Evolutionary conservation across 768 basidiomycete genomes (phyloP).

Genomic region (Podaxis pistillaris): DNA sequence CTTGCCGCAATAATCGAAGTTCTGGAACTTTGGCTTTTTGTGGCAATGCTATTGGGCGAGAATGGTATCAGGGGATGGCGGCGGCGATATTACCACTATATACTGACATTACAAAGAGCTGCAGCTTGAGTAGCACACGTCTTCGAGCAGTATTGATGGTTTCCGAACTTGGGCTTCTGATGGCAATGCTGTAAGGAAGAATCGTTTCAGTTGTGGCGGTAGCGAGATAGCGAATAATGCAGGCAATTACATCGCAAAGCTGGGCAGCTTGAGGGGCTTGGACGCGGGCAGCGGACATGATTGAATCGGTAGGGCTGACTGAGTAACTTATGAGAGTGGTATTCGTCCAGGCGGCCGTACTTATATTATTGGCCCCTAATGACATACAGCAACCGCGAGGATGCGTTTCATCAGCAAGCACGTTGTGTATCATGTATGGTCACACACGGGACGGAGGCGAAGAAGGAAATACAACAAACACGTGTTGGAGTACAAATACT

Average conservation of each 20-base stretch:
- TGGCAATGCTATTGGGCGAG: slow-evolving; percentile 44
- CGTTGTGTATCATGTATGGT: slow-evolving; percentile 9
- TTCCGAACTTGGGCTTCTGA: slow-evolving; percentile 46
- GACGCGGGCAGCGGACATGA: slow-evolving; percentile 30
- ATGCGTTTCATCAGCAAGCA: slow-evolving; percentile 15
- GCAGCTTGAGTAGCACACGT: slow-evolving; percentile 50
- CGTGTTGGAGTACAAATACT: slow-evolving; percentile 4
- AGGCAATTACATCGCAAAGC: slow-evolving; percentile 38
- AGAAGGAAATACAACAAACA: slow-evolving; percentile 15
- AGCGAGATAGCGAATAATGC: neutral
- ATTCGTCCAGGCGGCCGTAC: neutral
- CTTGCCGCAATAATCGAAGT: slow-evolving; percentile 63
- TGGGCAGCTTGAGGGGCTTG: slow-evolving; percentile 25
- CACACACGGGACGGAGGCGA: neutral
- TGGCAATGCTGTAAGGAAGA: slow-evolving; percentile 43
- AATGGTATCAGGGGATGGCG: neutral
- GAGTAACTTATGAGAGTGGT: slow-evolving; percentile 9
- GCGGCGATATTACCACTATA: neutral
- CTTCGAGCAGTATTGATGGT: slow-evolving; percentile 50
- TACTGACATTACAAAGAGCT: slow-evolving; percentile 42
- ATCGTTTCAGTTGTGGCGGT: slow-evolving; percentile 10
- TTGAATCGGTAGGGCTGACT: slow-evolving; percentile 11
- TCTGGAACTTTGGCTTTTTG: slow-evolving; percentile 56
- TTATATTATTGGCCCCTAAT: slow-evolving; percentile 19
- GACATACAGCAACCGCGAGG: slow-evolving; percentile 24